Conservation (phyloP, 2,329 filamentous ascomycete genomes). For the Fusarium avenaceum region DNA sequence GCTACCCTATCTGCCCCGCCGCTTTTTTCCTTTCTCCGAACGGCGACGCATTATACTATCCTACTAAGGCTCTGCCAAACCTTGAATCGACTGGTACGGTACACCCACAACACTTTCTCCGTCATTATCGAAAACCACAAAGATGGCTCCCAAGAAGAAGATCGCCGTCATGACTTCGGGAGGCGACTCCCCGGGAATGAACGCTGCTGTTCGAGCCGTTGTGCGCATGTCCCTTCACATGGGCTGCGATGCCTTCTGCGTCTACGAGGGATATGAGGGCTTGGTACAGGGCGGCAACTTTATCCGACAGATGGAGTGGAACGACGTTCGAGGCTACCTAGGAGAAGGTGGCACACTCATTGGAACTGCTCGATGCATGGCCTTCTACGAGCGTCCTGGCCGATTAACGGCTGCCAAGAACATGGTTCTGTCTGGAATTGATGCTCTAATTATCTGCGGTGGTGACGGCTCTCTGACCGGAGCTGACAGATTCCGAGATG, state of each 20-base stretch:
- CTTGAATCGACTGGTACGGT: conserved; percentile 38
- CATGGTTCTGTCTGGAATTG: conserved; percentile 91
- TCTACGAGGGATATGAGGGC: conserved; percentile 97
- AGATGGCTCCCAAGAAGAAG: conserved; percentile 70
- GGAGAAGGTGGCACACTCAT: conserved; percentile 96
- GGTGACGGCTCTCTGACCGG: conserved; percentile 97
- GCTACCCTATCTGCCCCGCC: conserved; percentile 52
- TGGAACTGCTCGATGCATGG: conserved; percentile 92
- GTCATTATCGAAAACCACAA: conserved; percentile 32
- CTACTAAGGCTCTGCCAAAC: conserved; percentile 48
- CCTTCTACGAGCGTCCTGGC: conserved; percentile 89
- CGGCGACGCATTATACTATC: conserved; percentile 46
- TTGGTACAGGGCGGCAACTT: conserved; percentile 89
- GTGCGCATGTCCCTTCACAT: conserved; percentile 92
- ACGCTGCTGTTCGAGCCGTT: conserved; percentile 88
- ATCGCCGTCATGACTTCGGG: conserved; percentile 96
- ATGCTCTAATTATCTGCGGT: conserved; percentile 95
- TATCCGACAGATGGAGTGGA: conserved; percentile 90
- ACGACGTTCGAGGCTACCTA: conserved; percentile 93
- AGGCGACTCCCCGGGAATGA: conserved; percentile 96
- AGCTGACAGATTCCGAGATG: conserved; percentile 90
- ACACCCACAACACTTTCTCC: conserved; percentile 20
- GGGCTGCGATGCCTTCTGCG: conserved; percentile 81
- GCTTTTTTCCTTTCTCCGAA: conserved; percentile 45
- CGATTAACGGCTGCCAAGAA: conserved; percentile 91